Evolutionary conservation across 2,329 filamentous ascomycete genomes (phyloP).

Genomic region (Aspergillus hiratsukae): DNA sequence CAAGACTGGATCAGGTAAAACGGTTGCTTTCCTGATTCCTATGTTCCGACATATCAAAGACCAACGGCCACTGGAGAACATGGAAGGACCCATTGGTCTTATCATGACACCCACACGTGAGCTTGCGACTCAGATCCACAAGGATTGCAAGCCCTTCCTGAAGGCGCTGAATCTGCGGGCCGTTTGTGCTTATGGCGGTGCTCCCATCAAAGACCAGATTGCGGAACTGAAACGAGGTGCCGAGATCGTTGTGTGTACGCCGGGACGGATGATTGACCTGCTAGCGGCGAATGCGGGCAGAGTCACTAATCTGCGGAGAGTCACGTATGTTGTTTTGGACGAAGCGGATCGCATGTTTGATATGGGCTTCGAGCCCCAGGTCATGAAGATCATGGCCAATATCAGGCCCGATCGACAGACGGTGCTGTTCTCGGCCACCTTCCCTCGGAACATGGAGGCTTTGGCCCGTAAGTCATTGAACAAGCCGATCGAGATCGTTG

Average conservation of each 20-base stretch:
- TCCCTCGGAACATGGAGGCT: conserved; percentile 88
- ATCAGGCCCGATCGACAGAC: conserved; percentile 90
- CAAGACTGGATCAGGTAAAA: conserved; percentile 97
- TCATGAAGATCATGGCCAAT: conserved; percentile 92
- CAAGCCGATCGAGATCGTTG: conserved; percentile 83
- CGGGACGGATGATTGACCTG: conserved; percentile 92
- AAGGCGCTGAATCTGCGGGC: conserved; percentile 79
- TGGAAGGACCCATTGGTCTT: conserved; percentile 81
- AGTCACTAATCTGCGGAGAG: conserved; percentile 82
- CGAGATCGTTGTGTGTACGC: conserved; percentile 92
- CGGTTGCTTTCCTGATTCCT: conserved; percentile 86
- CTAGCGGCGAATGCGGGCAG: conserved; percentile 89
- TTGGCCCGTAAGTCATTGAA: conserved; percentile 83
- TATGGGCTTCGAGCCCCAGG: conserved; percentile 98
- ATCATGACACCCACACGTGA: conserved; percentile 95
- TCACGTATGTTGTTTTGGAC: conserved; percentile 92
- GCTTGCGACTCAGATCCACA: conserved; percentile 86
- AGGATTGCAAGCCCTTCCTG: conserved; percentile 90
- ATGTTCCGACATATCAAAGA: conserved; percentile 99
- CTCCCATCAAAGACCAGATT: conserved; percentile 96
- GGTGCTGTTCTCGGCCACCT: conserved; percentile 93
- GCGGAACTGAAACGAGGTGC: conserved; percentile 92
- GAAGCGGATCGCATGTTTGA: conserved; percentile 99
- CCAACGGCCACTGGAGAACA: conserved; percentile 72
- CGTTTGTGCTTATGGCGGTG: conserved; percentile 90